Conservation (phyloP, 331 rosid species). For the Pyrus hybrid region DNA sequence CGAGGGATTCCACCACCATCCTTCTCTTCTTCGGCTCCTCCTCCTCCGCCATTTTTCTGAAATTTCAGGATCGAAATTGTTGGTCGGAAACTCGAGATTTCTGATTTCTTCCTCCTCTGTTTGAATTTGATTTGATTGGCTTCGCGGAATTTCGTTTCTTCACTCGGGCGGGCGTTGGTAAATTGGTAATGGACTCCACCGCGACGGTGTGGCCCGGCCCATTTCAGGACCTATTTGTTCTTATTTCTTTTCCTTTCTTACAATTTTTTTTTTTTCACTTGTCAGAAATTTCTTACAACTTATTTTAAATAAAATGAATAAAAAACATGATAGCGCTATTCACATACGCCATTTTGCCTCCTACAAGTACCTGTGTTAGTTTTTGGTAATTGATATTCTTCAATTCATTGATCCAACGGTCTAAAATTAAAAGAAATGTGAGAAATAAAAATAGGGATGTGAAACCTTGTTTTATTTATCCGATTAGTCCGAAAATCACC, state of each 20-base stretch:
- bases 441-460: no score
- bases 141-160: not conserved
- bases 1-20: conserved; percentile 67
- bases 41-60: not conserved
- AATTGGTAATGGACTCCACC: not conserved
- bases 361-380: no score
- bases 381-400: no score
- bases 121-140: not conserved
- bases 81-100: not conserved
- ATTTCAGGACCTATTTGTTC: not conserved
- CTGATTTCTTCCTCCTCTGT: not conserved
- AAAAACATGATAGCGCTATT: no score
- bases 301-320: no score
- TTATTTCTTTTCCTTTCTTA: no score
- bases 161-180: not conserved
- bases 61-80: not conserved
- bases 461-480: not conserved
- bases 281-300: no score
- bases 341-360: no score
- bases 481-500: not conserved
- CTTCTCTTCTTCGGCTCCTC: conserved; percentile 41
- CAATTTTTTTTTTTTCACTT: no score
- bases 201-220: not conserved
- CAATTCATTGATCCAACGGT: no score
- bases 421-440: rapidly evolving